Percentiles rank a stretch among this genome's conserved stretches.
phyloP scores from a whole-genome alignment of 2,329 filamentous ascomycete species.

The Fusarium buharicum region DNA sequence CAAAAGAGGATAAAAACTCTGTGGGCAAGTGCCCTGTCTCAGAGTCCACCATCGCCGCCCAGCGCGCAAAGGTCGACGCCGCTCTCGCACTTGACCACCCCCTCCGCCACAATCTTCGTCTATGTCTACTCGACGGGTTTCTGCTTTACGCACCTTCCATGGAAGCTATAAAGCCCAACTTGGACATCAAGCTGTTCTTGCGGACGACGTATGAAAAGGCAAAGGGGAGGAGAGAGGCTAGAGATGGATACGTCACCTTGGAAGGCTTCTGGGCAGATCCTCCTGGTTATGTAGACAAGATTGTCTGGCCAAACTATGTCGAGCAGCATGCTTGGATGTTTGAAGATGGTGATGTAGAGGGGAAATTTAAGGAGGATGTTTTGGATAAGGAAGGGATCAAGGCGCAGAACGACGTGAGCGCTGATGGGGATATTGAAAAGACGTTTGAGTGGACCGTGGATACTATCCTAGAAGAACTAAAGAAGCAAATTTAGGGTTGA shows the following conservation, averaged over 20 bases:
- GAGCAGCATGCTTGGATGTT: conserved; percentile 85
- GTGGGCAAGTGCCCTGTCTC: conserved; percentile 66
- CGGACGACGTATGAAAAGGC: conserved; percentile 72
- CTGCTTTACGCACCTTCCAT: conserved; percentile 75
- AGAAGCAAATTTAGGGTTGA: conserved; percentile 39
- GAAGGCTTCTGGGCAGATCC: conserved; percentile 97
- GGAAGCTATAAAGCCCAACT: conserved; percentile 65
- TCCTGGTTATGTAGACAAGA: conserved; percentile 89
- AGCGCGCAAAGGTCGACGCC: conserved; percentile 59
- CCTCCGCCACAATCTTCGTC: conserved; percentile 50
- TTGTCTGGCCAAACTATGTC: conserved; percentile 97
- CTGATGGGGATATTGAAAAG: conserved; percentile 68
- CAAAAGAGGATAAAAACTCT: conserved; percentile 69
- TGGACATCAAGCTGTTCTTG: conserved; percentile 84
- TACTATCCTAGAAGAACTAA: conserved; percentile 63
- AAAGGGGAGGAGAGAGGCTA: conserved; percentile 72
- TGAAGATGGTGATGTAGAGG: conserved; percentile 72
- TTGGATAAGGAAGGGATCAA: conserved; percentile 58
- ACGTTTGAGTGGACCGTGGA: conserved; percentile 76
- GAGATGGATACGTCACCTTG: conserved; percentile 81
- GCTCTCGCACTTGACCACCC: conserved; percentile 59
- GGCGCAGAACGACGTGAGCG: conserved; percentile 58
- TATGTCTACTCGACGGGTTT: conserved; percentile 90
- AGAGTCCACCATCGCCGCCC: conserved; percentile 56
- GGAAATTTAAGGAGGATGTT: conserved; percentile 59